A percentile compares a stretch with the other conserved stretches of the same genome.
Conservation (phyloP, 2,329 filamentous ascomycete species). For the Aspergillus neoniger region DNA sequence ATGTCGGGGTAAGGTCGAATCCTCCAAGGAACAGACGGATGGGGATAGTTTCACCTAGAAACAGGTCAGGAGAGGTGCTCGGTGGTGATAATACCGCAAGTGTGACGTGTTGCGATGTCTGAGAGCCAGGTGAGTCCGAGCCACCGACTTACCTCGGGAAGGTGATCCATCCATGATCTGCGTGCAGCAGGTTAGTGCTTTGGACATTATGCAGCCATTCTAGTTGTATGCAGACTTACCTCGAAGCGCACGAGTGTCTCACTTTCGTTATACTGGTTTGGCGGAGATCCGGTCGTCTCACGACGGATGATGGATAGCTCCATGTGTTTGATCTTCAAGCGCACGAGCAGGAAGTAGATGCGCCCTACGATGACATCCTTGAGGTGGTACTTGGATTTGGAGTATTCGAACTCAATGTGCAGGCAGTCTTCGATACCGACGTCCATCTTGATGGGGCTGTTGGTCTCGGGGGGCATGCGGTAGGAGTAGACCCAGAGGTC, state of each 20-base stretch:
- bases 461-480: slow-evolving; percentile 95
- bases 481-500: slow-evolving; percentile 99
- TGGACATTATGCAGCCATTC: slow-evolving; percentile 2
- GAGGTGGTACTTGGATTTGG: slow-evolving; percentile 97
- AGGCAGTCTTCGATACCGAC: slow-evolving; percentile 98
- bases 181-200: slow-evolving; percentile 11
- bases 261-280: slow-evolving; percentile 99
- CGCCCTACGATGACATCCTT: slow-evolving; percentile 98
- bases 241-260: slow-evolving; percentile 97
- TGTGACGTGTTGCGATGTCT: background rate
- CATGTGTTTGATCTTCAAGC: slow-evolving; percentile 99
- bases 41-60: slow-evolving; percentile 79
- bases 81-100: background rate
- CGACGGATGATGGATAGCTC: slow-evolving; percentile 95
- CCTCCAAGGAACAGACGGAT: slow-evolving; percentile 96
- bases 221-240: slow-evolving; percentile 50
- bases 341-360: slow-evolving; percentile 96
- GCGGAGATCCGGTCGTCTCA: slow-evolving; percentile 93
- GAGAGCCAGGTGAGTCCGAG: background rate
- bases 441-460: slow-evolving; percentile 99
- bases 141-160: slow-evolving; percentile 69
- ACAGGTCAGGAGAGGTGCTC: slow-evolving; percentile 9
- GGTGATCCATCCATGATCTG: slow-evolving; percentile 99
- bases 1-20: slow-evolving; percentile 96
- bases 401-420: slow-evolving; percentile 99